Base-by-base conservation (phyloP, 2,329 filamentous ascomycete genomes). In the Colletotrichum sp. region DNA sequence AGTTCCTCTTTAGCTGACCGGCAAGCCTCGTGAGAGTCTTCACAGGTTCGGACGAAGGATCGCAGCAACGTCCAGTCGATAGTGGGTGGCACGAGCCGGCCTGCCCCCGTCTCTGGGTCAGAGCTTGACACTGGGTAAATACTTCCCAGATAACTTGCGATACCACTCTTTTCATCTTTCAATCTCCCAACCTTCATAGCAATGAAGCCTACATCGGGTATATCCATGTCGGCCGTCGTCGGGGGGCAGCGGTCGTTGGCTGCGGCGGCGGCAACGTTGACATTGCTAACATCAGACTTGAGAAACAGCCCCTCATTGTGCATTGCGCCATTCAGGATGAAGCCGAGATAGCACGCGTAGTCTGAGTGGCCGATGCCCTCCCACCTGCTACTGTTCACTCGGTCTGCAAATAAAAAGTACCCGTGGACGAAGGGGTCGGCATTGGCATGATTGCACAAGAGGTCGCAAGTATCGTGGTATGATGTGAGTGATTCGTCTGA, bases 261-360 rank as follows among this genome's bases (percentile, higher is more conserved):
- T 10, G 0, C 2, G 18, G 39, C 9, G 16, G 16, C 0, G 8
- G 5, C 9, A 0, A 0, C 9, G 39, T 44, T n/a, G 18, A 3
- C 3, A 44, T 12, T 44, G 9, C 18, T n/a, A 0, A 12, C 18
- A 10, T 44, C 18, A 5, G 39, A 44, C 3, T 44, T 44, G 39
- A 44, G 1, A 44, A 44, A 44, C 5, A 44, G 1, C 39, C 9
- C 39, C 3, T 44, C 18, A 3, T 44, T 44, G 3, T n/a, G 18
- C 6, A 44, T 12, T 4, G 39, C 9, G 18, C 18, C 9, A n/a
- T 18, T 3, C 39, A 44, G 6, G 39, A 44, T 2, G 39, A 36
- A 36, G 34, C 1, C 15, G 34, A 36, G 34, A 16, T 36, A 36
- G 13, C 34, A 7, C 15, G 34, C 34, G 34, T 36, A 16, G 34